Base-by-base conservation (phyloP, 2,329 filamentous ascomycete species). In the Cladorrhinum sp. region DNA sequence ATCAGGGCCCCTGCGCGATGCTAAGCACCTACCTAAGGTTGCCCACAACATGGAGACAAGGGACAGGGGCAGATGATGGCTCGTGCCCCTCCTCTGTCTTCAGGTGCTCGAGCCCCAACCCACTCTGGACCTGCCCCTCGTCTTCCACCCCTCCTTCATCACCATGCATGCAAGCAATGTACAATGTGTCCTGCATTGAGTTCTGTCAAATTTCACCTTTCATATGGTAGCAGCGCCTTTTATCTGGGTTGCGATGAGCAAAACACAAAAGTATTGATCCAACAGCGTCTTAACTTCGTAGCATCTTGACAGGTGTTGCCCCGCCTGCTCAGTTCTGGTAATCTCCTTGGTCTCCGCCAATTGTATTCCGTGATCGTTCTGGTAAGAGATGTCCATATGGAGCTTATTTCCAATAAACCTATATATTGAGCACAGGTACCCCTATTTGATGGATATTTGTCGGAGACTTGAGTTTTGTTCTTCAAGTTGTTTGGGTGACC, bases 1-100 rank as follows among this genome's bases (percentile, higher is more conserved):
- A 63, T 56, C 55, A 45, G 6, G 41, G 29, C 58, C 62, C 62
- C 60, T 57, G 41, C 18, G 41, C 10, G 55, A 53, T 53, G 22
- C 45, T 23, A n/a, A n/a, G n/a, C n/a, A n/a, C n/a, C n/a, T n/a
- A n/a, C n/a, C n/a, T n/a, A 53, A 45, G 7, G 41, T 45, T 45
- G 41, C n/a, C 59, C 41, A 38, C 57, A 53, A 29, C 29, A 18
- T 27, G 29, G 51, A 49, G 25, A 51, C 48, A 52, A 61, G 56
- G 52, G 8, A 6, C 54, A 51, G 51, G 22, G 41, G 41, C 41
- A 45, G 36, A 45, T 29, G 27, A 38, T 50, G 61, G 59, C 55
- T 49, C 50, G 50, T 62, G 62, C 41, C 41, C 18, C 41, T 7
- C 29, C n/a, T 36, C 32, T 16, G 16, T 36, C 32, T 13, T 36